phyloP scores from a whole-genome alignment of 495 filamentous ascomycete genomes.

The Bacidia rubella region DNA sequence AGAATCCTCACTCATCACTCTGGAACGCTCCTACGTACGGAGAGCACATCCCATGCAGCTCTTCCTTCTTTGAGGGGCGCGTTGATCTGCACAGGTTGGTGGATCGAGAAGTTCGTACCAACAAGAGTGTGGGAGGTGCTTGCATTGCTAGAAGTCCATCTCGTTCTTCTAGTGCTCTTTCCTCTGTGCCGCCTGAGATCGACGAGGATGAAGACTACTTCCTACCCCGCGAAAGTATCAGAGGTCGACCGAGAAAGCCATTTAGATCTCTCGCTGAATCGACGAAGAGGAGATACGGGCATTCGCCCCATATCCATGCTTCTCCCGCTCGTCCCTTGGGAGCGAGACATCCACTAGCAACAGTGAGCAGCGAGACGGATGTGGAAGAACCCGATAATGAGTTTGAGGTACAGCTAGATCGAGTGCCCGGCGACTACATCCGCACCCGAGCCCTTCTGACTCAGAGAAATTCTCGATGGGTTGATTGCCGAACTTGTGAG shows the following conservation, averaged over 20 bases:
- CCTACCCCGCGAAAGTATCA: background rate
- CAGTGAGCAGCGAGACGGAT: background rate
- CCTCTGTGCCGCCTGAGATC: background rate
- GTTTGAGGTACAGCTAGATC: slow-evolving; percentile 27
- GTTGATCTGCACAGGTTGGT: background rate
- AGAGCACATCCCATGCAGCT: background rate
- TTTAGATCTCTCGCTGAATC: background rate
- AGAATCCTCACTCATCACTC: background rate
- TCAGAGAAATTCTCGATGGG: slow-evolving; percentile 65
- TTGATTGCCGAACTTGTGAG: slow-evolving; percentile 71
- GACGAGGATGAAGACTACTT: background rate
- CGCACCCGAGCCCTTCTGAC: slow-evolving; percentile 59
- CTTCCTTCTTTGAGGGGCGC: background rate
- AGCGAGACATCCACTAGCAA: background rate
- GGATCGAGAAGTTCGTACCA: background rate
- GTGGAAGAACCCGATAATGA: slow-evolving; percentile 29
- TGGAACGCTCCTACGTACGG: background rate
- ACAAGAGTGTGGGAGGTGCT: background rate
- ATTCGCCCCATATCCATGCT: background rate
- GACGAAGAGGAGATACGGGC: background rate
- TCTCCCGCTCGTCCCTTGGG: background rate
- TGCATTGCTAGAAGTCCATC: background rate
- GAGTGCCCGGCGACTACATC: slow-evolving; percentile 64
- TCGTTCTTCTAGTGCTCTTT: background rate
- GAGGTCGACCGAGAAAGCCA: background rate